A percentile compares a stretch with the other conserved stretches of the same genome.
Conservation (phyloP, 1,284 basidiomycete species). For the Microbotryomycetes sp. region DNA sequence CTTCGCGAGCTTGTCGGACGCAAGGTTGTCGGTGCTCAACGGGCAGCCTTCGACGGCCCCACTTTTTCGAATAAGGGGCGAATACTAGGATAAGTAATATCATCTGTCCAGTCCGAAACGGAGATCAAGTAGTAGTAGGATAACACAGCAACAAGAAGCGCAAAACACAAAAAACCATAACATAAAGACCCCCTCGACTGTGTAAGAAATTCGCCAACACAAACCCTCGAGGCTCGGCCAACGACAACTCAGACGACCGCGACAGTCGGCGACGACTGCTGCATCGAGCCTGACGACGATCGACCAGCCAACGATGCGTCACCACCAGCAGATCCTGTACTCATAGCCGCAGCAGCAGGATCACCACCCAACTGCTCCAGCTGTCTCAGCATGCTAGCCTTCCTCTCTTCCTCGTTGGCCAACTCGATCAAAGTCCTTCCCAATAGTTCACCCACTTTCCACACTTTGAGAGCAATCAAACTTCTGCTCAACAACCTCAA, state of each 20-base stretch:
- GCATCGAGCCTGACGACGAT: neutral
- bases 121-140: too few species aligned
- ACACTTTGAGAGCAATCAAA: slow-evolving; percentile 17
- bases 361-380: neutral
- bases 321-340: neutral
- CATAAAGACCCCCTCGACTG: too few species aligned
- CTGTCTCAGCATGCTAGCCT: slow-evolving; percentile 1
- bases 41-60: too few species aligned
- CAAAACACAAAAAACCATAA: too few species aligned
- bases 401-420: slow-evolving; percentile 1
- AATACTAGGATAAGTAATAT: too few species aligned
- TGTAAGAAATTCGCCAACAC: too few species aligned
- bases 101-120: too few species aligned
- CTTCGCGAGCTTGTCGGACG: too few species aligned
- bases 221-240: neutral
- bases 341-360: neutral
- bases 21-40: too few species aligned
- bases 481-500: slow-evolving; percentile 1
- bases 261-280: slow-evolving; percentile 4
- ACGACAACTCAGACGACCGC: neutral
- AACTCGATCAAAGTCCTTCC: slow-evolving; percentile 19
- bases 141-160: too few species aligned
- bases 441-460: slow-evolving; percentile 28
- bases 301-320: neutral
- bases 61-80: too few species aligned